These are phyloP conservation scores for Osmozyma mogii DNA, from an alignment of 805 yeast genomes.

Conservation along the genomic window DNA sequence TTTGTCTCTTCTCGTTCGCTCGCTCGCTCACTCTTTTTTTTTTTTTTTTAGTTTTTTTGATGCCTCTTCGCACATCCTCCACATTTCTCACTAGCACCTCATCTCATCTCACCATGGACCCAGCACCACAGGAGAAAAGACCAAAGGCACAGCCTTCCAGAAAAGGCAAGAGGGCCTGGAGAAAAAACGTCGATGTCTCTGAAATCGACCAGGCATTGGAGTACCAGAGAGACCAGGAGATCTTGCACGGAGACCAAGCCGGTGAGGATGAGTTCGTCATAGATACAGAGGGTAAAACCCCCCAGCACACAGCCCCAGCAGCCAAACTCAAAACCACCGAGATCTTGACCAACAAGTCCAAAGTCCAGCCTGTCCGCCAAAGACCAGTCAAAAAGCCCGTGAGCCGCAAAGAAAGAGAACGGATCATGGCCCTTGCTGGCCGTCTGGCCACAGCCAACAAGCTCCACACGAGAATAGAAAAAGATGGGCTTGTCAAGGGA, in stretches of 20 bases:
- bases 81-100: too few relatives aligned
- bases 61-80: too few relatives aligned
- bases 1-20: too few relatives aligned
- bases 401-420: constrained; percentile 55
- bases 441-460: constrained; percentile 49
- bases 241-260: constrained; percentile 41
- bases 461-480: constrained; percentile 44
- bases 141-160: constrained; percentile 66
- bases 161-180: constrained; percentile 90
- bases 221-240: constrained; percentile 53
- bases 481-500: constrained; percentile 53
- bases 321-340: constrained; percentile 53
- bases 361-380: constrained; percentile 56
- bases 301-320: constrained; percentile 17
- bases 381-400: constrained; percentile 51
- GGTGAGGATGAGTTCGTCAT: constrained; percentile 48
- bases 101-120: not conserved
- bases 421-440: constrained; percentile 59
- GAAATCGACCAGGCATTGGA: constrained; percentile 71
- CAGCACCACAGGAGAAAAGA: constrained; percentile 1
- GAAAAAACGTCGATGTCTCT: constrained; percentile 81
- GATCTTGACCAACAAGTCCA: constrained; percentile 66
- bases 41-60: too few relatives aligned
- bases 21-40: too few relatives aligned
- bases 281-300: constrained; percentile 38